Percentiles rank a stretch among this genome's conserved stretches.
Conservation (phyloP, 225 moss, liverwort and hornwort species). For the Ulota crispa region DNA sequence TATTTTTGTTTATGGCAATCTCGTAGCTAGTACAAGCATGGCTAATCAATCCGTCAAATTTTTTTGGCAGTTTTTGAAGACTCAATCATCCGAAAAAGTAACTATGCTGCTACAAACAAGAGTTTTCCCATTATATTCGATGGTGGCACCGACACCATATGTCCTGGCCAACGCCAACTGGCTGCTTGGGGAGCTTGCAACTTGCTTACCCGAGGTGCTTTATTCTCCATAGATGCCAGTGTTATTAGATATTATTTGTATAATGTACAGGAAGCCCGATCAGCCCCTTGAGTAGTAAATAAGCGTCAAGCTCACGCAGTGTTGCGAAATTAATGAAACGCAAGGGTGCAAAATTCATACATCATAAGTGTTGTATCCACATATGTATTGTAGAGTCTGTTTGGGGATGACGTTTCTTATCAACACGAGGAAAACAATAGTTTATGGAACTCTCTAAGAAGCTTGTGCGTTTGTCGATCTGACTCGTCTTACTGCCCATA, state of each 20-base stretch:
- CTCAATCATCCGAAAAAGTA: conserved; percentile 67
- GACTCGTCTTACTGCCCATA: no score
- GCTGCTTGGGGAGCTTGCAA: conserved; percentile 59
- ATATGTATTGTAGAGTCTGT: background rate
- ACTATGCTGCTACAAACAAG: conserved; percentile 55
- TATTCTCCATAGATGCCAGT: background rate
- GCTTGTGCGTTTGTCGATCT: background rate
- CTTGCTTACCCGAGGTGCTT: conserved; percentile 55
- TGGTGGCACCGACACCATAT: conserved; percentile 48
- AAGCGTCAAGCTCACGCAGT: background rate
- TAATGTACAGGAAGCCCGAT: background rate
- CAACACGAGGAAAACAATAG: background rate
- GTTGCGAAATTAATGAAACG: background rate
- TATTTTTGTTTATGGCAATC: background rate
- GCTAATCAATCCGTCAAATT: no score
- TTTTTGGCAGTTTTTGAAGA: conserved; percentile 60
- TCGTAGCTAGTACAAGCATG: background rate
- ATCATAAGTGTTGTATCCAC: background rate
- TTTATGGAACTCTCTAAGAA: background rate
- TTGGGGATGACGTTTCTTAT: background rate
- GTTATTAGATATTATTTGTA: background rate
- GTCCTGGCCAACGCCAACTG: conserved; percentile 58
- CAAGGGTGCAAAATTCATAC: background rate
- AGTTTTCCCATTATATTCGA: conserved; percentile 48
- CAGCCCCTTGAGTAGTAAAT: background rate